Evolutionary conservation across 305 asterid genomes (phyloP).

Genomic region (Rubia peregrina): DNA sequence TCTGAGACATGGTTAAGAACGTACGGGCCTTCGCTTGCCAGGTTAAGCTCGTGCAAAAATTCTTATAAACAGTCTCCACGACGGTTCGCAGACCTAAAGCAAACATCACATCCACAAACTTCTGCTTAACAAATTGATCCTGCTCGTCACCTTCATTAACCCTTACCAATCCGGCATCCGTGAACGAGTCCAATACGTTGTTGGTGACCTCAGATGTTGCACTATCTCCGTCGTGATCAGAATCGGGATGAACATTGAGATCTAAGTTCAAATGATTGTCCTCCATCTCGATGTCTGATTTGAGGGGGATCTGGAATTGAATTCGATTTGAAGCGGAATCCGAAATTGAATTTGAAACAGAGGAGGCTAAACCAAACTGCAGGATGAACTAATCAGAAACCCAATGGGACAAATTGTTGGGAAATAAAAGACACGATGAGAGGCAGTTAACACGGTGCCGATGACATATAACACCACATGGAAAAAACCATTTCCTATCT

Average conservation of each 20-base stretch:
- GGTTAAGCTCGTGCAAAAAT: conserved; percentile 21
- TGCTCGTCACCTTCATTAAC: conserved; percentile 23
- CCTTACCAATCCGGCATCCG: conserved; percentile 12
- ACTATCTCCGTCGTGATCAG: conserved; percentile 31
- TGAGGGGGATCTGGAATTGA: no score
- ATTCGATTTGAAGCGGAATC: not conserved
- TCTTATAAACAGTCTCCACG: conserved; percentile 37
- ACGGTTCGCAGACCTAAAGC: conserved; percentile 22
- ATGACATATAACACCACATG: not conserved
- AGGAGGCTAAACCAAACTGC: no score
- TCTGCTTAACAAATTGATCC: conserved; percentile 26
- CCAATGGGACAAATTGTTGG: not conserved
- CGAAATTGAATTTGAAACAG: not conserved
- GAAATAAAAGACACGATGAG: not conserved
- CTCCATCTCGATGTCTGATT: no score
- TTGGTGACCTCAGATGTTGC: conserved; percentile 23
- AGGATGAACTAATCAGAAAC: not conserved
- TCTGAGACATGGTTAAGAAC: conserved; percentile 30
- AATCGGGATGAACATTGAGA: not conserved
- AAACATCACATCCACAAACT: conserved; percentile 31
- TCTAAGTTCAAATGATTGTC: no score
- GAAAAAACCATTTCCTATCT: not conserved
- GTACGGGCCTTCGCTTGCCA: conserved; percentile 38
- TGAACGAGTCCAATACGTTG: not conserved
- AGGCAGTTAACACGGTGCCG: not conserved